phyloP scores from a whole-genome alignment of 805 yeast species.

The Yamadazyma phyllophila region DNA sequence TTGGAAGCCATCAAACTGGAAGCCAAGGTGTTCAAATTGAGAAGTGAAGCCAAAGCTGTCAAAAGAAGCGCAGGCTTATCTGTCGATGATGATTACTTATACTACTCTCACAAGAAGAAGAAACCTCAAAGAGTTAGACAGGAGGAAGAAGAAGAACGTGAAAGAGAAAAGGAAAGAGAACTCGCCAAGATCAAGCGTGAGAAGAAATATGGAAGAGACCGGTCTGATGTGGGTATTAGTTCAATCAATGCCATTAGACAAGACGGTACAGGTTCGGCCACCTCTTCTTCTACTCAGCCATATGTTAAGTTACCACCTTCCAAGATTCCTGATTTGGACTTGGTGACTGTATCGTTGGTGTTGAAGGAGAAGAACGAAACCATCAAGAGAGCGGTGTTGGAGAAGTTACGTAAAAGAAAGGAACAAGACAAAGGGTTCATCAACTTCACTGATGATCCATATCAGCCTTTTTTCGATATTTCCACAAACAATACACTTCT shows the following conservation, averaged over 20 bases:
- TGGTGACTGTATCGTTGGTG: conserved; percentile 76
- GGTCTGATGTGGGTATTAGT: conserved; percentile 4
- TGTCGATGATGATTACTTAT: conserved; percentile 84
- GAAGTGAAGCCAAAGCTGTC: conserved; percentile 67
- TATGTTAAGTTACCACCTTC: conserved; percentile 87
- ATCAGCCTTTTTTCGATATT: conserved; percentile 75
- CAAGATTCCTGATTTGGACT: conserved; percentile 88
- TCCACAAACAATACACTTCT: conserved; percentile 49
- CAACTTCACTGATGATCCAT: conserved; percentile 84
- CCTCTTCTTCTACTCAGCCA: conserved; percentile 53
- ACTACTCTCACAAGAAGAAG: conserved; percentile 75
- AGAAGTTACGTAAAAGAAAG: conserved; percentile 70
- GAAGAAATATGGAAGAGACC: conserved; percentile 16
- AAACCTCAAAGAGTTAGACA: conserved; percentile 37
- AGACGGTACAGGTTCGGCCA: conserved; percentile 10
- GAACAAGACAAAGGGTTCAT: conserved; percentile 73
- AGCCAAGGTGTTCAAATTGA: conserved; percentile 62
- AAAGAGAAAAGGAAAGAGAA: conserved; percentile 26
- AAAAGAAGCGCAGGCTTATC: conserved; percentile 74
- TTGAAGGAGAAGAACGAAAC: conserved; percentile 72
- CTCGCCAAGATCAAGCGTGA: conserved; percentile 21
- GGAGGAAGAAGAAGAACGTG: conserved; percentile 29
- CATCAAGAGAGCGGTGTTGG: conserved; percentile 80
- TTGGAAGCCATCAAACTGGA: conserved; percentile 63
- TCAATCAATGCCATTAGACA: not conserved